Evolutionary conservation across 805 yeast species (phyloP), one percentile per base, ranked within the genome.

Genomic region (Blastobotrys mokoenaii): DNA sequence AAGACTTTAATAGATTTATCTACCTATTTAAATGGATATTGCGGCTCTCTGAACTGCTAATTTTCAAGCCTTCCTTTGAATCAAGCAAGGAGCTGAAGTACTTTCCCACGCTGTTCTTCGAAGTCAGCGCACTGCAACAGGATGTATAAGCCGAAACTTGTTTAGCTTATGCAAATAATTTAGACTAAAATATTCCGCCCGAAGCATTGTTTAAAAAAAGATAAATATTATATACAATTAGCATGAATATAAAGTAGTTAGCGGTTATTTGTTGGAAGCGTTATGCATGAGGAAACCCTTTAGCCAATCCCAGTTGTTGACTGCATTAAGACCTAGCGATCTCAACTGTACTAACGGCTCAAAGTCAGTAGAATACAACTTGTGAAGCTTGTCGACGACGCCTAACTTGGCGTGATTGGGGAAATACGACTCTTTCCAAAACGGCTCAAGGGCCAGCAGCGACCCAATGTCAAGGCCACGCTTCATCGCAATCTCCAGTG

Each of bases 391-490:
- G 64, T 93, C 98, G 40, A 93, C 93, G 30, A 84, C 82, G 0
- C 97, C 97, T 40, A 93, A 67, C 51, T 89, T 66, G 42, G 77
- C 71, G 61, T 88, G 94, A 62, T 93, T 93, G 35, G 70, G 70
- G 0, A 89, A 83, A 67, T 80, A 89, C 50, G 94, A 74, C n/a
- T 79, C 79, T 20, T 86, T 76, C 72, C 87, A 85, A 66, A 84
- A 93, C 4, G 88, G 86, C 62, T 90, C 96, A 34, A 93, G 70
- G 6, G 84, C 87, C 50, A 89, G 67, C 12, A 80, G 67, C 20
- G 82, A 73, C 2, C 98, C 98, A 43, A 90, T 82, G 57, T 93
- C 98, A 47, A 84, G 71, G 0, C 98, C 98, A 38, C 96, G 70
- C 35, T 69, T 68, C 2, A 76, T 66, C 0, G 95, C 95, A 8